These are phyloP conservation scores for Backusella circina DNA, from an alignment of 192 early-diverging fungal genomes.

Conservation along the genomic window DNA sequence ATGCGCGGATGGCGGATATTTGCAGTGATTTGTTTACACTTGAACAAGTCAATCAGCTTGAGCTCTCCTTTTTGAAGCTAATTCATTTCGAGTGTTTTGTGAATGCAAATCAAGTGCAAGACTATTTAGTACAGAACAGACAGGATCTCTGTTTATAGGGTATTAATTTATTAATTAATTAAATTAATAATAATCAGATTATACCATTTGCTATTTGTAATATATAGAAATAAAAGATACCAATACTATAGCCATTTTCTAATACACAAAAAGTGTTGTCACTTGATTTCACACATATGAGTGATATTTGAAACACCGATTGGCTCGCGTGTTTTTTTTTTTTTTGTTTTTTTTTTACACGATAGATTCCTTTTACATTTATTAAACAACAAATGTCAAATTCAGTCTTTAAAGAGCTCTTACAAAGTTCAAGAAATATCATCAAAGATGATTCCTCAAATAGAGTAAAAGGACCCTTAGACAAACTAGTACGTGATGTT, in stretches of 20 bases:
- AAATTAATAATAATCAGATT: not conserved
- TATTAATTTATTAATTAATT: too few species aligned
- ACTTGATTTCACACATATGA: too few species aligned
- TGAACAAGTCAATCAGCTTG: constrained; percentile 31
- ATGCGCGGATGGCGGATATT: constrained; percentile 20
- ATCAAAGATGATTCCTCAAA: not conserved
- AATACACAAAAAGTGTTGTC: too few species aligned
- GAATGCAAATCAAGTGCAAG: constrained; percentile 17
- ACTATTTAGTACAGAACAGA: constrained; percentile 15
- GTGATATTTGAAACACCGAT: too few species aligned
- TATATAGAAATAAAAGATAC: not conserved
- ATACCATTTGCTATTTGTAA: not conserved
- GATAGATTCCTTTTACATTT: not conserved
- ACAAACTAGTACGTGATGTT: not conserved
- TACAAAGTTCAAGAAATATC: not conserved
- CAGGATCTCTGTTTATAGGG: constrained; percentile 19
- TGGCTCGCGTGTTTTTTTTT: too few species aligned
- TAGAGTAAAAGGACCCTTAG: not conserved
- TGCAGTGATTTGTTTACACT: constrained; percentile 27
- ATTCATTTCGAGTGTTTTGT: constrained; percentile 29
- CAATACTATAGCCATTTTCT: too few species aligned
- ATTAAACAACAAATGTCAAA: not conserved
- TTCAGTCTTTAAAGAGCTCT: not conserved
- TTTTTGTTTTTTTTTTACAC: not conserved
- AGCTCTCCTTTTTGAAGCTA: constrained; percentile 24